phyloP scores from a whole-genome alignment of 305 asterid genomes.

The Solanum hybrid region DNA sequence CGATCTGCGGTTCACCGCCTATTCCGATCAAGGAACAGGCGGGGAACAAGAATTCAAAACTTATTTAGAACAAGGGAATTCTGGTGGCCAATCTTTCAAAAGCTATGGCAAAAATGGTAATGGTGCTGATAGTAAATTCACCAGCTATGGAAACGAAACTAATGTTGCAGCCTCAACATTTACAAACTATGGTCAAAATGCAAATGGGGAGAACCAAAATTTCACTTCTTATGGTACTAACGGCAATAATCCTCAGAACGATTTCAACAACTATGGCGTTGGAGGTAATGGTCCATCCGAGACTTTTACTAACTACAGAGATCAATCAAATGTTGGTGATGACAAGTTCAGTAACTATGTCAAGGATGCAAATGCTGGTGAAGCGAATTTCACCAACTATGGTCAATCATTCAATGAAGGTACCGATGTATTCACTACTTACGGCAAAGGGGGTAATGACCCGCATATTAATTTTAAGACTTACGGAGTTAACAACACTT shows the following conservation, averaged over 20 bases:
- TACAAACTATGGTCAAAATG: conserved; percentile 38
- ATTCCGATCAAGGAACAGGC: background rate
- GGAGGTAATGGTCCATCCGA: conserved; percentile 34
- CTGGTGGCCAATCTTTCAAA: conserved; percentile 47
- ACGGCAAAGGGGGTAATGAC: conserved; percentile 30
- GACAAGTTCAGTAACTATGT: conserved; percentile 45
- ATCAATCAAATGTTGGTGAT: conserved; percentile 47
- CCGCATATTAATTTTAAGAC: conserved; percentile 27
- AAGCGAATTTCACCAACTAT: conserved; percentile 31
- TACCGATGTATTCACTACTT: conserved; percentile 42
- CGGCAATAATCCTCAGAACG: background rate
- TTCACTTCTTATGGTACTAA: conserved; percentile 10
- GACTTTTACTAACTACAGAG: conserved; percentile 37
- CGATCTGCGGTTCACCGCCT: background rate
- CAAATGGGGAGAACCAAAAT: conserved; percentile 28
- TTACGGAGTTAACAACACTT: conserved; percentile 47
- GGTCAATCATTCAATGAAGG: conserved; percentile 54
- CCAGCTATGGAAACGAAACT: conserved; percentile 31
- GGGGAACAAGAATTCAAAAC: conserved; percentile 7
- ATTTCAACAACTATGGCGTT: conserved; percentile 38
- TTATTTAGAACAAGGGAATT: conserved; percentile 32
- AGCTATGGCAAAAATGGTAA: conserved; percentile 54
- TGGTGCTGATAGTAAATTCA: conserved; percentile 34
- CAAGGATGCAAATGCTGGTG: conserved; percentile 28
- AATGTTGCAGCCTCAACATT: conserved; percentile 44